Evolutionary conservation across 2,329 filamentous ascomycete species (phyloP).

Genomic region (Aspergillus latus): DNA sequence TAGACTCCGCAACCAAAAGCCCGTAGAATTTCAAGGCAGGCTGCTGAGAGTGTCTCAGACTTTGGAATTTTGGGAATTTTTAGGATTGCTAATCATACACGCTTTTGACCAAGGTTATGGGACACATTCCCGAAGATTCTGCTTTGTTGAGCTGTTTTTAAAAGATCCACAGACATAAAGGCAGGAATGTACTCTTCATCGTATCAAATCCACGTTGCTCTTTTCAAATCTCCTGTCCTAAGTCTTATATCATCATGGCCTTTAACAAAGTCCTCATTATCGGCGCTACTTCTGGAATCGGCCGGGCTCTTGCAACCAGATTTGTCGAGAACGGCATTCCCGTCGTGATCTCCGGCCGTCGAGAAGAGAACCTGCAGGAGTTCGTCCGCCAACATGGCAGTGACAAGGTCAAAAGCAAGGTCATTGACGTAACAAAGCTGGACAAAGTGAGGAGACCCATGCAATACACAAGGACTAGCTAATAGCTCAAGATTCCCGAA

Average conservation of each 20-base stretch:
- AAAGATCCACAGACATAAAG: too few species aligned
- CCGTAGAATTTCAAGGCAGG: too few species aligned
- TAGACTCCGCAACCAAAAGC: too few species aligned
- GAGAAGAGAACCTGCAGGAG: slow-evolving; percentile 52
- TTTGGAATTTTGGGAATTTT: too few species aligned
- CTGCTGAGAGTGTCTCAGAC: too few species aligned
- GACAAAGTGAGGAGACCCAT: slow-evolving; percentile 37
- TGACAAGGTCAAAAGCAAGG: slow-evolving; percentile 47
- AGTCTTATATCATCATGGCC: slow-evolving; percentile 33
- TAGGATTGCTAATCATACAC: too few species aligned
- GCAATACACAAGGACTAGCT: not conserved
- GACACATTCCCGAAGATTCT: too few species aligned
- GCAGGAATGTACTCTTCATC: too few species aligned
- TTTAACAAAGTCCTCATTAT: slow-evolving; percentile 53
- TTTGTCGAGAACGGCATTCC: slow-evolving; percentile 49
- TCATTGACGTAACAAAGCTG: slow-evolving; percentile 54
- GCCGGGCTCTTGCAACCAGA: slow-evolving; percentile 51
- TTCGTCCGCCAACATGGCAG: slow-evolving; percentile 49
- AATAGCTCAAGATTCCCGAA: slow-evolving; percentile 17
- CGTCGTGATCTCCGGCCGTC: slow-evolving; percentile 52
- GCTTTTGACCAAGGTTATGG: too few species aligned
- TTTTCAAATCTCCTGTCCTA: too few species aligned
- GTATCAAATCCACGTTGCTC: too few species aligned
- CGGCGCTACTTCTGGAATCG: slow-evolving; percentile 50
- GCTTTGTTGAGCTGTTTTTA: too few species aligned